Percentiles rank a stretch among this genome's conserved stretches.
Conservation (phyloP, 2,329 filamentous ascomycete genomes). For the Colletotrichum sp. region DNA sequence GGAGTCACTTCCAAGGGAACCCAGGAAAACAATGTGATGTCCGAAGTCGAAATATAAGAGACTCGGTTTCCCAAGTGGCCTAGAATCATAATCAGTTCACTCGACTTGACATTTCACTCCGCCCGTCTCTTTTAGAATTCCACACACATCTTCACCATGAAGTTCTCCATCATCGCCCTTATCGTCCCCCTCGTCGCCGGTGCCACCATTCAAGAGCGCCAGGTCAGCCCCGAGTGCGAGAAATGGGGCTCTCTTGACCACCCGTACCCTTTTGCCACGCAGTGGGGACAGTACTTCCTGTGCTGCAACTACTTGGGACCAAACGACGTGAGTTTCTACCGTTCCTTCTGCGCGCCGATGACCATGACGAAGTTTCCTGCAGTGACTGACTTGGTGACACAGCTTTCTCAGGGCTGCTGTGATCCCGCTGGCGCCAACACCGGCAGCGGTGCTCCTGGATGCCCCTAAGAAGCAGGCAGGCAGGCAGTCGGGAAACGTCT, state of each 20-base stretch:
- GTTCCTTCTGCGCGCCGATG: accelerated
- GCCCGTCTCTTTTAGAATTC: too few species aligned
- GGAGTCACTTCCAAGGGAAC: neutral
- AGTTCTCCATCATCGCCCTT: neutral
- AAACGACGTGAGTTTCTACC: neutral
- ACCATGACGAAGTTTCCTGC: accelerated
- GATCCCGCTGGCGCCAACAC: neutral
- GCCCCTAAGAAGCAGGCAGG: neutral
- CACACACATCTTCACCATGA: neutral
- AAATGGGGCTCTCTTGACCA: neutral
- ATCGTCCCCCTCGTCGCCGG: neutral
- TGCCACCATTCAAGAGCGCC: neutral
- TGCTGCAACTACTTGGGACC: neutral
- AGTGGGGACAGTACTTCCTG: neutral
- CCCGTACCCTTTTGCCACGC: neutral
- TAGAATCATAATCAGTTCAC: neutral
- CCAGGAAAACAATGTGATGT: neutral
- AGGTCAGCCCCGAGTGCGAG: neutral
- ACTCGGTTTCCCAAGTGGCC: neutral
- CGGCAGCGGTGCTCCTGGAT: neutral
- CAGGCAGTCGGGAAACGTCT: neutral
- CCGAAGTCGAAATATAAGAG: neutral
- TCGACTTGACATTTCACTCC: neutral
- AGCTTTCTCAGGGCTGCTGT: neutral
- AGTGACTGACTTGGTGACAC: neutral